Percentiles rank a stretch among this genome's conserved stretches.
phyloP scores from a whole-genome alignment of 176 grass and related monocot genomes.

The Raddia guianensis region DNA sequence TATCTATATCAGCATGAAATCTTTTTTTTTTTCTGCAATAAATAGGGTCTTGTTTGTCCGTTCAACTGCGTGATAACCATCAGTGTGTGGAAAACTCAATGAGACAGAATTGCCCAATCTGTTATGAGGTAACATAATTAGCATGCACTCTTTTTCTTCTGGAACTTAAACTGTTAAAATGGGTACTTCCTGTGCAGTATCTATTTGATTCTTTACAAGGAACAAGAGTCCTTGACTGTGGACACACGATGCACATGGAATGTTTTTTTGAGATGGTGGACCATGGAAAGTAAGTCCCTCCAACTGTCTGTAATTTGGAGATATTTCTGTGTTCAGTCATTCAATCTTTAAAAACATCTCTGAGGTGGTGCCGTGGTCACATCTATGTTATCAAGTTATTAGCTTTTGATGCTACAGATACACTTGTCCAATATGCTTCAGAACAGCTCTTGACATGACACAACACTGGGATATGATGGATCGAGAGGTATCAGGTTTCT shows the following conservation, averaged over 20 bases:
- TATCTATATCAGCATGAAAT: constrained; percentile 14
- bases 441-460: constrained; percentile 66
- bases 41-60: constrained; percentile 83
- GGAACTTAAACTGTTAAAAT: constrained; percentile 27
- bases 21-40: constrained; percentile 29
- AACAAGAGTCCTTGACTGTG: constrained; percentile 81
- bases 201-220: constrained; percentile 95
- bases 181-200: constrained; percentile 65
- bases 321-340: constrained; percentile 17
- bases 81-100: constrained; percentile 94
- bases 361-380: neutral
- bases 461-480: constrained; percentile 64
- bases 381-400: constrained; percentile 33
- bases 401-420: constrained; percentile 70
- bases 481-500: constrained; percentile 72
- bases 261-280: constrained; percentile 77
- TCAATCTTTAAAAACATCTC: constrained; percentile 10
- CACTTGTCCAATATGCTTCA: constrained; percentile 91
- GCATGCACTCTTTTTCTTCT: constrained; percentile 35
- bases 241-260: constrained; percentile 91
- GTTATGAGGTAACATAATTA: constrained; percentile 73
- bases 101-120: constrained; percentile 93
- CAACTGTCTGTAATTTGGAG: constrained; percentile 15
- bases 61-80: constrained; percentile 70
- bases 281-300: constrained; percentile 69